Base-by-base conservation (phyloP, 805 yeast genomes). In the Yarrowia bubula region DNA sequence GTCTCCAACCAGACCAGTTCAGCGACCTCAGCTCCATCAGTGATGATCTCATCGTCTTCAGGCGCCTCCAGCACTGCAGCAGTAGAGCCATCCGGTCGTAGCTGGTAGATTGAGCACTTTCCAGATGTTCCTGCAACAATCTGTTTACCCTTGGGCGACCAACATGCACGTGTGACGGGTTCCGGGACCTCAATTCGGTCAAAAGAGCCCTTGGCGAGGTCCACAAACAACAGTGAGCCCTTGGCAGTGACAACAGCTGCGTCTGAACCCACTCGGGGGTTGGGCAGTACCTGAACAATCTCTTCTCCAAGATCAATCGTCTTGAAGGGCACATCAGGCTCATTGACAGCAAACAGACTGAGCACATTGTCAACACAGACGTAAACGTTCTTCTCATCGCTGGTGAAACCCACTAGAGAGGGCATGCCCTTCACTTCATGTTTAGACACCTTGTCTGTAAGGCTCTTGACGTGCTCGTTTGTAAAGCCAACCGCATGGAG, bases 131-230 rank as follows among this genome's bases (percentile, higher is more conserved):
- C 75, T 6, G 66, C 66, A 4, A 70, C 65, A 39, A 73, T n/a
- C 39, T 67, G 67, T 39, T 68, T 65, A 22, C 76, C 76, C 35
- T 68, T 63, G 3, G 66, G 67, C 4, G 75, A 69, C 75, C 75
- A 74, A n/a, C 65, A 43, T 9, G 67, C 41, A 4, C 69, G 65
- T 5, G 66, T 53, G 31, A 65, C 66, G 17, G 67, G 42, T 4
- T 32, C 60, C 7, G 66, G 50, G 15, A 64, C 43, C 14, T 35
- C 51, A 41, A 35, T 39, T 43, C 47, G 31, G 7, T n/a, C n/a
- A 5, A 18, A 31, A 7, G 64, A 13, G 8, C 47, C 53, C 43
- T 38, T 63, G 28, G 28, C 41, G 8, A 43, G n/a, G 17, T 62
- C 42, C 42, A 55, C 33, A 14, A 62, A 17, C n/a, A 32, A 28